Conservation (phyloP, 495 filamentous ascomycete genomes). For the Pyrenopolyporus hunteri region DNA sequence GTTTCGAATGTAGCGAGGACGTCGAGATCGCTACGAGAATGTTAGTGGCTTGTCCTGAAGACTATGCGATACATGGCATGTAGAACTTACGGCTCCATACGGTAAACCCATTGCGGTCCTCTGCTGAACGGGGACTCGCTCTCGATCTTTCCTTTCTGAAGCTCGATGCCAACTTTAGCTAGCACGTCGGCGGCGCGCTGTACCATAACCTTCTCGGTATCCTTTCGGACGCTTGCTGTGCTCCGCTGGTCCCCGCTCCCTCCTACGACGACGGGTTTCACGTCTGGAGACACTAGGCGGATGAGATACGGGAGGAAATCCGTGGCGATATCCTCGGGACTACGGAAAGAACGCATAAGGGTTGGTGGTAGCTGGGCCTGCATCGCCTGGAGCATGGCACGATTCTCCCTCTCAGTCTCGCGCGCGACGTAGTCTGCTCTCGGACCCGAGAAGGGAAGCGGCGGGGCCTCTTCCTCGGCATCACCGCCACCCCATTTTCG, state of each 20-base stretch:
- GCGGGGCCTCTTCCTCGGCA: conserved; percentile 60
- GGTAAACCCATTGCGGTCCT: conserved; percentile 76
- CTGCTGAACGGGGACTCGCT: conserved; percentile 52
- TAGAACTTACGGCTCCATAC: conserved; percentile 89
- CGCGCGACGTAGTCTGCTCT: conserved; percentile 77
- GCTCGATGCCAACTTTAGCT: conserved; percentile 75
- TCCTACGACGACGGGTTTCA: conserved; percentile 90
- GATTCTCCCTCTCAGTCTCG: conserved; percentile 73
- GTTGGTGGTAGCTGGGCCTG: conserved; percentile 63
- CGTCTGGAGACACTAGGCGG: conserved; percentile 81
- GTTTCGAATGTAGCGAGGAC: conserved; percentile 67
- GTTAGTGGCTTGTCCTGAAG: background rate
- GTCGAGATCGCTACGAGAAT: conserved; percentile 60
- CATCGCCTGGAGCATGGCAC: conserved; percentile 58
- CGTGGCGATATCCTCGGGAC: conserved; percentile 70
- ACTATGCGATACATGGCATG: background rate
- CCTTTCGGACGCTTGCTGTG: conserved; percentile 83
- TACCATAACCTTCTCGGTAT: conserved; percentile 81
- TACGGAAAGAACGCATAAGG: conserved; percentile 76
- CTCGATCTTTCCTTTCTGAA: conserved; percentile 83
- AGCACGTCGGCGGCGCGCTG: conserved; percentile 79
- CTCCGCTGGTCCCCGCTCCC: conserved; percentile 67
- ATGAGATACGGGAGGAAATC: conserved; percentile 85
- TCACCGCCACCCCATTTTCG: conserved; percentile 50
- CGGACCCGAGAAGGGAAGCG: conserved; percentile 78